Evolutionary conservation across 305 asterid genomes (phyloP).

Genomic region (Stenogyne calaminthoides): DNA sequence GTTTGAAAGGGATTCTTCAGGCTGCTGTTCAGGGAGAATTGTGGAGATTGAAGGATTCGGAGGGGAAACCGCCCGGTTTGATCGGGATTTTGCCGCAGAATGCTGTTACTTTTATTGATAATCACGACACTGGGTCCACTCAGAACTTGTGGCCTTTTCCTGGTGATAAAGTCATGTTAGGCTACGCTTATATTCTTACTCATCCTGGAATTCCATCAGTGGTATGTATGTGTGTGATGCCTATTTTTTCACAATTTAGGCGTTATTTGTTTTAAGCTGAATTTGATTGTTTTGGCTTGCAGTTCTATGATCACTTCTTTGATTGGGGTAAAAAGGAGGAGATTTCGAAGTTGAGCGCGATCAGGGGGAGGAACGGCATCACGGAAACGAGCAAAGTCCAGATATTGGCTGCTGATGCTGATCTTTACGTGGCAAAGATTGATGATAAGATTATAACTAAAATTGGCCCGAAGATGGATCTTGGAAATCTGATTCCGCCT

Average conservation of each 20-base stretch:
- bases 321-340: conserved; percentile 75
- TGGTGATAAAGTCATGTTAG: conserved; percentile 64
- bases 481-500: conserved; percentile 65
- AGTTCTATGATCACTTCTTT: conserved; percentile 82
- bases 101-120: conserved; percentile 82
- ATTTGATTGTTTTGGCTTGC: conserved; percentile 2
- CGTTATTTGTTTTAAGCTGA: neutral
- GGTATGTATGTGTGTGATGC: conserved; percentile 33
- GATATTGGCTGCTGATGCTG: conserved; percentile 70
- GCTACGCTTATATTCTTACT: conserved; percentile 88
- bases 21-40: conserved; percentile 74
- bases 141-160: conserved; percentile 80
- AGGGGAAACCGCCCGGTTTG: conserved; percentile 71
- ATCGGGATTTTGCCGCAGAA: conserved; percentile 64
- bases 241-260: neutral
- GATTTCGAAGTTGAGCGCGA: conserved; percentile 47
- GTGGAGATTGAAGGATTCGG: conserved; percentile 65
- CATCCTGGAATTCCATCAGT: conserved; percentile 82
- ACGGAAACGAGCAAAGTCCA: conserved; percentile 51
- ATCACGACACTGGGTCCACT: conserved; percentile 85
- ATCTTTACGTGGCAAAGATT: conserved; percentile 69
- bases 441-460: conserved; percentile 62
- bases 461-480: conserved; percentile 65
- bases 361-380: conserved; percentile 63
- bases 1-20: conserved; percentile 81